Evolutionary conservation across 129 eudicot genomes (phyloP), one percentile per base, ranked within the genome.

Genomic region (Chrysanthemum makinoi): DNA sequence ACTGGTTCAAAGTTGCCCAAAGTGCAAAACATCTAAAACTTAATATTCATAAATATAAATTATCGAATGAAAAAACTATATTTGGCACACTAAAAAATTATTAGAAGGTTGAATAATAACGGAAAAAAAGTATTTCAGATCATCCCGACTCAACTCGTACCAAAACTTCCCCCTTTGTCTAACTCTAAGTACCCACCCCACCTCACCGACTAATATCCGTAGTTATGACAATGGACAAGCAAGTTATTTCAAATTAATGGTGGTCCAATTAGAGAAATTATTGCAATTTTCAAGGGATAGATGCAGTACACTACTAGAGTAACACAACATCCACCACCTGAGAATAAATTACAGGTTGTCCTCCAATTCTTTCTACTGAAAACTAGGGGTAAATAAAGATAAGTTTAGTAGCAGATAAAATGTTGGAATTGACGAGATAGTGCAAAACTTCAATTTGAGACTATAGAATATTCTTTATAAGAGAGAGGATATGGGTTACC

Each of bases 401-500:
- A 28, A 53, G 50, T 7, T 48, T 46, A n/a, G 46, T n/a, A 6
- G 12, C 47, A 28, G 13, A 54, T 16, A 52, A 26, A 28, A 56
- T 52, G 58, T 39, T 74, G 14, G 57, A 65, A 53, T 60, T 72
- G 48, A 60, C n/a, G 2, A 59, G 76, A 61, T 22, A 49, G 18
- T 62, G 19, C 57, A 75, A 35, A 10, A 28, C 53, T 11, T 43
- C 55, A 56, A 55, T 33, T 75, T 54, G 10, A 65, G 58, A 65
- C 22, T 4, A 70, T 11, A 4, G 33, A 18, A 22, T 55, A 14
- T 14, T 47, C 15, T 18, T 16, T 56, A 26, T 49, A 44, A 56
- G 46, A 30, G 33, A 57, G 68, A 39, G 46, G 11, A 26, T 75
- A 67, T 46, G 12, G 49, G 46, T 39, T 39, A 84, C 88, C 81